Evolutionary conservation across 2,329 filamentous ascomycete species (phyloP), one percentile per base, ranked within the genome.

Genomic region (Trichoderma arundinaceum): DNA sequence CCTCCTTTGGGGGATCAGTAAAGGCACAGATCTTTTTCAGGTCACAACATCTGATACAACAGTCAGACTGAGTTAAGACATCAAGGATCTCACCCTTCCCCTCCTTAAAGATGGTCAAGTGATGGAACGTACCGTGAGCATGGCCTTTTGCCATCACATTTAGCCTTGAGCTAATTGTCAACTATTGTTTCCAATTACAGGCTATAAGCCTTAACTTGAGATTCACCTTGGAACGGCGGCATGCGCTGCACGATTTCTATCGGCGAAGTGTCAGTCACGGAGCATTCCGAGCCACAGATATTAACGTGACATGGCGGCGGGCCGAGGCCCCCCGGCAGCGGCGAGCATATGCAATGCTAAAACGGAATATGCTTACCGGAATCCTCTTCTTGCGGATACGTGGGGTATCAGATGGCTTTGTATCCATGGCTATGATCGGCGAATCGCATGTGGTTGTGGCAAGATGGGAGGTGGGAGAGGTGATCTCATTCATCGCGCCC

Each of bases 221-320:
- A 60, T 22, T 60, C 22, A 72, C 72, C 67, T 74, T 74, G 51
- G 72, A 71, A n/a, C 66, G 67, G 3, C 73, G 71, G 52, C 73
- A 74, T 8, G 71, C 67, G 32, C 64, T 68, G 39, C 73, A 74
- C 12, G 73, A 71, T 59, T 71, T 73, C 73, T 74, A 22, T 19
- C 15, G 12, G 13, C 7, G n/a, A 62, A 57, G 46, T 51, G 33
- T 58, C 57, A 65, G 39, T 22, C n/a, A 28, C 44, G 43, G 38
- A 15, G 17, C 33, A 39, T 60, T n/a, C 57, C 57, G 57, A 60
- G 44, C 44, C 19, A n/a, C 28, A 48, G 44, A 60, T n/a, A 49
- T 51, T 35, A 49, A 49, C 57, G 57, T 60, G 57, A 60, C 57
- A 51, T 58, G 33, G 54, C 7, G 57, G 56, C 56, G 56, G 32